These are phyloP conservation scores for Hondaea fermentalgiana DNA, from an alignment of 108 stramenopile genomes.

Conservation along the genomic window DNA sequence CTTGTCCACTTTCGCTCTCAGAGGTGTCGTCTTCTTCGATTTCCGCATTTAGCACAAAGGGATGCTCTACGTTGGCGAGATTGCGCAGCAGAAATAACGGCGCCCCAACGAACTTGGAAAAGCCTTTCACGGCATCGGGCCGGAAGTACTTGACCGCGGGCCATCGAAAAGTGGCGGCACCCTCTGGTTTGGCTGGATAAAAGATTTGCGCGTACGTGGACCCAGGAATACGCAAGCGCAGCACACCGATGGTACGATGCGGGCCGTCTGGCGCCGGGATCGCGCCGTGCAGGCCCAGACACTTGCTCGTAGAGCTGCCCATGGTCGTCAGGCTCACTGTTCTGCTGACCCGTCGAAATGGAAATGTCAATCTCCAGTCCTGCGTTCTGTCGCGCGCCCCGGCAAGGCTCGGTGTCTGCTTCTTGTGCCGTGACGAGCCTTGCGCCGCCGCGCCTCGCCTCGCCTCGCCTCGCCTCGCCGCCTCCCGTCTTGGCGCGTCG, in stretches of 20 bases:
- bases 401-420: too few species aligned
- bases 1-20: neutral
- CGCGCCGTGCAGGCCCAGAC: neutral
- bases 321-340: neutral
- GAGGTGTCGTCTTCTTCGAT: neutral
- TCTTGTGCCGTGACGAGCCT: too few species aligned
- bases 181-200: neutral
- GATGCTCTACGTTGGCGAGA: conserved; percentile 30
- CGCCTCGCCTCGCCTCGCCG: too few species aligned
- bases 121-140: conserved; percentile 30
- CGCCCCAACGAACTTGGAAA: conserved; percentile 27
- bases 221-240: neutral
- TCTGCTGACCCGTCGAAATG: too few species aligned
- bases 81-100: conserved; percentile 2
- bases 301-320: neutral
- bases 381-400: too few species aligned
- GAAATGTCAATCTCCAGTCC: too few species aligned
- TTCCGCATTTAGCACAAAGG: conserved; percentile 21
- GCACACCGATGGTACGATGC: neutral
- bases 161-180: neutral
- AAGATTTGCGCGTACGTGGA: neutral
- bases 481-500: too few species aligned
- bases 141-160: conserved; percentile 32
- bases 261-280: neutral
- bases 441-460: too few species aligned